Percentiles rank a stretch among this genome's conserved stretches.
phyloP scores from a whole-genome alignment of 1,139 yeast genomes.

The Blastobotrys arbuscula region DNA sequence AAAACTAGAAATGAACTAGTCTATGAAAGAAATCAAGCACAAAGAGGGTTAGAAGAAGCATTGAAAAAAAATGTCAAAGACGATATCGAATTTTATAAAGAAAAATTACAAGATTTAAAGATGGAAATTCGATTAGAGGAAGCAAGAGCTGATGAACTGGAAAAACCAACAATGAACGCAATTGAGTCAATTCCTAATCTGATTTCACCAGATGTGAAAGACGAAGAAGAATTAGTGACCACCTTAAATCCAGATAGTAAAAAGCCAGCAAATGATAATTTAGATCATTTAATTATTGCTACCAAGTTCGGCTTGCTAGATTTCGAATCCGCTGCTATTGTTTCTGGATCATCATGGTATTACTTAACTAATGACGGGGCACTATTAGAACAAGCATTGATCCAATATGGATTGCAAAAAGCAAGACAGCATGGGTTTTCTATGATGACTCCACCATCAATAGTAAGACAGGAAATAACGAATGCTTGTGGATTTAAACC shows the following conservation, averaged over 20 bases:
- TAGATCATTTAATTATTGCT: slow-evolving; percentile 67
- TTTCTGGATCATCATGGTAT: slow-evolving; percentile 88
- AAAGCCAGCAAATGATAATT: slow-evolving; percentile 17
- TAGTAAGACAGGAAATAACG: slow-evolving; percentile 71
- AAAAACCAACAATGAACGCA: slow-evolving; percentile 34
- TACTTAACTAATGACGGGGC: slow-evolving; percentile 86
- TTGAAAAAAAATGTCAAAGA: slow-evolving; percentile 8
- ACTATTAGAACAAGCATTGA: slow-evolving; percentile 78
- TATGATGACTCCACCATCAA: slow-evolving; percentile 77
- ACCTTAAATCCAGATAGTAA: slow-evolving; percentile 22
- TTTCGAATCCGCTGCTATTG: slow-evolving; percentile 61
- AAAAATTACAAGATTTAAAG: slow-evolving; percentile 27
- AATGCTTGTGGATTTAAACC: slow-evolving; percentile 95
- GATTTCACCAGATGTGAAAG: slow-evolving; percentile 44
- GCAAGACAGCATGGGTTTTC: slow-evolving; percentile 67
- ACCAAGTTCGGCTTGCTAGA: slow-evolving; percentile 59
- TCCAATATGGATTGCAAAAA: slow-evolving; percentile 64
- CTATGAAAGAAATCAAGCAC: slow-evolving; percentile 27
- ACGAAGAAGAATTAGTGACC: slow-evolving; percentile 39
- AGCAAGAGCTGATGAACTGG: slow-evolving; percentile 35
- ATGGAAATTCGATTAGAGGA: slow-evolving; percentile 38
- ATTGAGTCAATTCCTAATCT: slow-evolving; percentile 65
- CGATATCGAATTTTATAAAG: slow-evolving; percentile 16
- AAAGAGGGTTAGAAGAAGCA: slow-evolving; percentile 17
- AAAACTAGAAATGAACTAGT: slow-evolving; percentile 24